Evolutionary conservation across 2,329 filamentous ascomycete genomes (phyloP), one percentile per base, ranked within the genome.

Genomic region (Colletotrichum tamarilloi): DNA sequence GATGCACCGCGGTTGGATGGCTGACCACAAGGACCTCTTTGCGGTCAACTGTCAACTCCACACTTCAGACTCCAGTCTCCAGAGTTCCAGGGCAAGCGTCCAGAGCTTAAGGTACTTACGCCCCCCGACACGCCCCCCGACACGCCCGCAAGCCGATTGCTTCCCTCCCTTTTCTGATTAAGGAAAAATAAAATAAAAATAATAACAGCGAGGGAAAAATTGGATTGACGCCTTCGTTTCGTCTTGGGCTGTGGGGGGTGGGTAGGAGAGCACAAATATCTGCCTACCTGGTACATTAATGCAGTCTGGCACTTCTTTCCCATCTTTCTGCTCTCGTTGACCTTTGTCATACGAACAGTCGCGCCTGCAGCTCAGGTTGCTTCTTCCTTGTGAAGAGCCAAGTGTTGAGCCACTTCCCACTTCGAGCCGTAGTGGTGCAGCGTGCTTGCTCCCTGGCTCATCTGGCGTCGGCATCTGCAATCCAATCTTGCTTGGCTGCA

Each of bases 71-170:
- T 19, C 38, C 38, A 42, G 38, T 42, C 38, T 42, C 38, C 38
- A 42, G 38, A 42, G 38, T 42, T 49, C 42, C 42, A 49, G 42
- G 42, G 42, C 42, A 49, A 49, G 42, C 42, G 42, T 49, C 42
- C 42, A n/a, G 42, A 49, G 42, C 42, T 30, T 9, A 1, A 26
- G 26, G 26, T 26, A 35, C n/a, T 28, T 9, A 35, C n/a, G 28
- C 60, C 19, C 42, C 35, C 49, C 67, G 55, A 65, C 38, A 35
- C n/a, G 28, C 60, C 19, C 42, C 35, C 49, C 67, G 55, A 65
- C 38, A 62, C 70, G 67, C 70, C 70, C 70, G 70, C 67, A 69
- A 14, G 55, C 56, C 55, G 66, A 64, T 56, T 64, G 69, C 22
- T 30, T 46, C 63, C 32, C 46, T 58, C 60, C 58, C 55, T 59